A percentile compares a stretch with the other conserved stretches of the same genome.
Evolutionary conservation across 108 stramenopile species (phyloP).

Genomic region (Skeletonema grethae): DNA sequence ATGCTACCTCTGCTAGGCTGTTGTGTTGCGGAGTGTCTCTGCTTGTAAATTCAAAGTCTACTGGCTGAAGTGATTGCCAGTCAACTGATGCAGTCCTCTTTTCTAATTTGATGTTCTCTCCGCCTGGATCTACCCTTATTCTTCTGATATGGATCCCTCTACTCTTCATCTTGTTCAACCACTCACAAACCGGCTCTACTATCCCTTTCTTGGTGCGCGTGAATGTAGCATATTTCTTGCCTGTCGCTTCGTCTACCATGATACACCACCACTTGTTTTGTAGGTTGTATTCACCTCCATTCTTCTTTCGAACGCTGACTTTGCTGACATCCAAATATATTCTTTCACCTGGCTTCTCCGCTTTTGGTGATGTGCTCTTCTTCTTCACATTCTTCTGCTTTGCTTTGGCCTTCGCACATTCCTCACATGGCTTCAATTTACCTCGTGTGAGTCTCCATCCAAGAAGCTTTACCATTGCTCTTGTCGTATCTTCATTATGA

Average conservation of each 20-base stretch:
- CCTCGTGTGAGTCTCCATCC: constrained; percentile 18
- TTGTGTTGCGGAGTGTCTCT: background rate
- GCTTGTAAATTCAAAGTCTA: background rate
- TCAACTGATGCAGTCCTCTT: background rate
- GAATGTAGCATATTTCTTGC: constrained; percentile 12
- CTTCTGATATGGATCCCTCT: constrained; percentile 9
- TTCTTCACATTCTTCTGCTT: constrained; percentile 28
- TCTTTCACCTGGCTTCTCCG: constrained; percentile 3
- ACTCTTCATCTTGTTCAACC: constrained; percentile 6
- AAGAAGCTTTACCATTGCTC: constrained; percentile 17
- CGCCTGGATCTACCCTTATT: constrained; percentile 25
- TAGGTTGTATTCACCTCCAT: background rate
- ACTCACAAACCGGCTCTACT: background rate
- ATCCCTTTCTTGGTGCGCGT: constrained; percentile 12
- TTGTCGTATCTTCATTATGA: constrained; percentile 9
- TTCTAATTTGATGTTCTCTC: constrained; percentile 22
- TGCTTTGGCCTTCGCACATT: constrained; percentile 27
- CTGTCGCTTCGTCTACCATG: constrained; percentile 27
- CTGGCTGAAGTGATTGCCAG: constrained; percentile 23
- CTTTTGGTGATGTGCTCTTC: background rate
- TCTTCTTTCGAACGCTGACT: background rate
- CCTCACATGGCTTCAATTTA: constrained; percentile 21
- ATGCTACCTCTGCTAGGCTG: background rate
- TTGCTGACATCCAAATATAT: constrained; percentile 21
- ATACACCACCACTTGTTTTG: constrained; percentile 9